Base-by-base conservation (phyloP, 2,329 filamentous ascomycete genomes). In the Hypocrella siamensis region DNA sequence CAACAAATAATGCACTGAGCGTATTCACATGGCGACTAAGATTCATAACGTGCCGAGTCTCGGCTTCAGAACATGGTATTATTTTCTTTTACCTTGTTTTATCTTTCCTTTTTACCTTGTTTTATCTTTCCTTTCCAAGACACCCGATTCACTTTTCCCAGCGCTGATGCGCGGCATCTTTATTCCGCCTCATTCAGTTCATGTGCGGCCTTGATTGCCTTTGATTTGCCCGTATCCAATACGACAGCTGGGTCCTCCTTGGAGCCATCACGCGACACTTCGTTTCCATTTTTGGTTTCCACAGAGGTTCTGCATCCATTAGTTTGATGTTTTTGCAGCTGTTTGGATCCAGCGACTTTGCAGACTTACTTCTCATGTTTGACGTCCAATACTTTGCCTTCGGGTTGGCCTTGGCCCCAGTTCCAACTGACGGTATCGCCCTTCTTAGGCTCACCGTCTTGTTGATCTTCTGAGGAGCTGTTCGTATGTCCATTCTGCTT, bases 401-500 rank as follows among this genome's bases (percentile, higher is more conserved):
- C 36, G 2, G 59, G 57, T 15, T 61, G 49, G 7, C 57, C 58
- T 14, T 45, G 45, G 10, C 58, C 58, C 59, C 59, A 63, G 17
- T 60, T 59, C 59, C 59, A 63, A 39, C 56, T 61, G 6, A 62
- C 59, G 0, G 49, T 63, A 6, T 62, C 57, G 2, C 58, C 59
- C 28, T 51, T 46, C 18, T 55, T 40, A 0, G 54, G 55, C 0
- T 49, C 52, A 19, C 42, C 46, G 12, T 46, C 26, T 27, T 35
- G 42, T 17, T 21, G 18, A 8, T 33, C 26, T 6, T 3, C 18
- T 6, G 33, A 27, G 5, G 44, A 40, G 5, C 29, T 30, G 8
- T 31, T 26, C 9, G 31, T 31, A n/a, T 12, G 32, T 6, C 37
- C 19, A n/a, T 26, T 30, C 3, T 24, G 6, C 1, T 3, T 22